phyloP scores from a whole-genome alignment of 805 yeast genomes.

The Metschnikowia kunwiensis region DNA sequence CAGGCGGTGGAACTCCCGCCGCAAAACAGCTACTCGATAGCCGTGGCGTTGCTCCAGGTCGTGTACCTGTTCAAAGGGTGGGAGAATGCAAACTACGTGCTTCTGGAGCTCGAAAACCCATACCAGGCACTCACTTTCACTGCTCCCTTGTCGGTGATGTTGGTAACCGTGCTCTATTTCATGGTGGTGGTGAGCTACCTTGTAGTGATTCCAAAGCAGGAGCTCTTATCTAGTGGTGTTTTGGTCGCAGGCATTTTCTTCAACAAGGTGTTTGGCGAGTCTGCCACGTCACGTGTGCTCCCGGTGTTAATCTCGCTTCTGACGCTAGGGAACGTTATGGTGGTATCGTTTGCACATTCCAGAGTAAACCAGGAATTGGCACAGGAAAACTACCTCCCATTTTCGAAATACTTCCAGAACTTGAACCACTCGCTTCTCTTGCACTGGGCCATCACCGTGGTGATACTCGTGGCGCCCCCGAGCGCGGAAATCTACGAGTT shows the following conservation, averaged over 20 bases:
- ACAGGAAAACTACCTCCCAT: slow-evolving; percentile 49
- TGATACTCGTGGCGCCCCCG: slow-evolving; percentile 56
- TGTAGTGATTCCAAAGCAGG: slow-evolving; percentile 48
- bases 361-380: slow-evolving; percentile 59
- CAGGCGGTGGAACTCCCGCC: slow-evolving; percentile 21
- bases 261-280: slow-evolving; percentile 54
- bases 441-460: slow-evolving; percentile 55
- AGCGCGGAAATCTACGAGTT: slow-evolving; percentile 63
- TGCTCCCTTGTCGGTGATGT: slow-evolving; percentile 55
- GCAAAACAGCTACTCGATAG: slow-evolving; percentile 44
- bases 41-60: slow-evolving; percentile 57
- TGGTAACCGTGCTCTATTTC: slow-evolving; percentile 53
- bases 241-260: slow-evolving; percentile 63
- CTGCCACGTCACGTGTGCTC: slow-evolving; percentile 45
- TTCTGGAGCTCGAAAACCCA: slow-evolving; percentile 57
- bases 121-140: slow-evolving; percentile 54
- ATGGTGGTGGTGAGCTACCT: slow-evolving; percentile 58
- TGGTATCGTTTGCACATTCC: slow-evolving; percentile 60
- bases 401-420: slow-evolving; percentile 43
- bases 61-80: slow-evolving; percentile 67
- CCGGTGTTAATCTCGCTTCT: slow-evolving; percentile 61
- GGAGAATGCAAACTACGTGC: slow-evolving; percentile 66
- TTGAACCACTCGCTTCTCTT: slow-evolving; percentile 44
- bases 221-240: slow-evolving; percentile 53
- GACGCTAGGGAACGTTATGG: slow-evolving; percentile 62